Conservation (phyloP, 1,284 basidiomycete genomes). For the Trametes hirsuta region DNA sequence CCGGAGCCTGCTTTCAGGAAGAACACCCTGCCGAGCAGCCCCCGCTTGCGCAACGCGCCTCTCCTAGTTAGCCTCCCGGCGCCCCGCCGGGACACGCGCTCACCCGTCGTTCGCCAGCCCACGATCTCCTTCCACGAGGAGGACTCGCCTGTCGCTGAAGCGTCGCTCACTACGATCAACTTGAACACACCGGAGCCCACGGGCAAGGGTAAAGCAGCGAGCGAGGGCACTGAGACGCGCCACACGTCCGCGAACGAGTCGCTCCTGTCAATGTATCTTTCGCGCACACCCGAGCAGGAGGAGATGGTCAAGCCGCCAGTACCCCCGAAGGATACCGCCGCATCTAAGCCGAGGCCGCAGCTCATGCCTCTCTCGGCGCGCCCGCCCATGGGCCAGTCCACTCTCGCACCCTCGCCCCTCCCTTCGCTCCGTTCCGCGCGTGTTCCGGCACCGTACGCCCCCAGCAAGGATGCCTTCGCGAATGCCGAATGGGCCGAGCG, state of each 20-base stretch:
- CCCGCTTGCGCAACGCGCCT: constrained; percentile 9
- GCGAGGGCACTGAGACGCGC: constrained; percentile 3
- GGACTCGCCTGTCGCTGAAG: constrained; percentile 21
- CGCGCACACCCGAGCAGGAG: constrained; percentile 19
- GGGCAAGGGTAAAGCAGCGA: constrained; percentile 2
- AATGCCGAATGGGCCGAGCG: constrained; percentile 29
- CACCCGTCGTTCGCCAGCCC: constrained; percentile 26
- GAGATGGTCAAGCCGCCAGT: constrained; percentile 19
- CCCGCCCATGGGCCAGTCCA: constrained; percentile 13
- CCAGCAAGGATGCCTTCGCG: constrained; percentile 20
- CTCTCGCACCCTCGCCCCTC: constrained; percentile 20
- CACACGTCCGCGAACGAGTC: constrained; percentile 28
- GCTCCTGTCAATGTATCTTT: constrained; percentile 37
- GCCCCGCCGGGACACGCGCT: constrained; percentile 30
- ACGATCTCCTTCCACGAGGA: constrained; percentile 15
- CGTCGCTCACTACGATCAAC: constrained; percentile 27
- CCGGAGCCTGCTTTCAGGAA: constrained; percentile 28
- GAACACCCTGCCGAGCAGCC: constrained; percentile 19
- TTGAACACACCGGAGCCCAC: constrained; percentile 27
- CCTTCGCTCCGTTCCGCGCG: constrained; percentile 17
- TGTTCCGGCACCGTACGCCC: constrained; percentile 4
- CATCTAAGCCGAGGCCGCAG: constrained; percentile 14
- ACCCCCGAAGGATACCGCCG: constrained; percentile 16
- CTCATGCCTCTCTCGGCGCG: constrained; percentile 22
- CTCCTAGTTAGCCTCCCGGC: constrained; percentile 25